These are phyloP conservation scores for Globisporangium iwayamae DNA, from an alignment of 352 stramenopile genomes.

Conservation along the genomic window DNA sequence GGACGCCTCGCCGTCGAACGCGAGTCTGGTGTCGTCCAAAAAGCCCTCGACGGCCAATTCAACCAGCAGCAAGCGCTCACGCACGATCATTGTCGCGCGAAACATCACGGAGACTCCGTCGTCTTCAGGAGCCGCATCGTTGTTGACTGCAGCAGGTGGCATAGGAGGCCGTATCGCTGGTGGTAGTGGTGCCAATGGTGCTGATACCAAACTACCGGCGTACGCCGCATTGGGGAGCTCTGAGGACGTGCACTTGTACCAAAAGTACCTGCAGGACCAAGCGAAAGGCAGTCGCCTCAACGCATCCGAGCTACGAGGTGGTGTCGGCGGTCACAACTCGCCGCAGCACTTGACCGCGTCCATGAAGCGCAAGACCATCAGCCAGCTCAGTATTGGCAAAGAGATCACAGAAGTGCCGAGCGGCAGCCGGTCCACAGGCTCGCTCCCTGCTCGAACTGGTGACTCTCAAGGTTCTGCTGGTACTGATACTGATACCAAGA, in stretches of 20 bases:
- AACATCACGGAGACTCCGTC: constrained; percentile 24
- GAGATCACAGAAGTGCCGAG: background rate
- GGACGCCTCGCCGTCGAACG: constrained; percentile 39
- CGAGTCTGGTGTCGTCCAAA: constrained; percentile 28
- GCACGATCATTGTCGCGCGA: constrained; percentile 56
- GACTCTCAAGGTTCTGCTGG: background rate
- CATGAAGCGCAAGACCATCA: constrained; percentile 39
- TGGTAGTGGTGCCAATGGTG: background rate
- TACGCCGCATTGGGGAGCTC: constrained; percentile 62
- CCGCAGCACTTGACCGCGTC: constrained; percentile 29
- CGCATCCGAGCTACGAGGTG: constrained; percentile 27
- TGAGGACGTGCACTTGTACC: constrained; percentile 57
- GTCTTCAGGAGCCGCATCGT: constrained; percentile 5
- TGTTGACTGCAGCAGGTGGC: background rate
- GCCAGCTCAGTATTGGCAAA: background rate
- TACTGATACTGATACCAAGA: background rate
- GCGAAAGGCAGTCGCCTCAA: constrained; percentile 16
- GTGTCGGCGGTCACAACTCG: constrained; percentile 1
- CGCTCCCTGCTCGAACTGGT: background rate
- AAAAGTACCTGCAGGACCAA: constrained; percentile 54
- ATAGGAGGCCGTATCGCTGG: background rate
- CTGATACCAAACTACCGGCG: constrained; percentile 41
- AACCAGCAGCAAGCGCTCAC: constrained; percentile 32
- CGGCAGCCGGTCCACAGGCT: constrained; percentile 8
- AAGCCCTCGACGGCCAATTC: constrained; percentile 38